A percentile compares a stretch with the other conserved stretches of the same genome.
These are phyloP conservation scores for Stachybotrys elegans DNA, from an alignment of 2,329 filamentous ascomycete species.

Conservation along the genomic window DNA sequence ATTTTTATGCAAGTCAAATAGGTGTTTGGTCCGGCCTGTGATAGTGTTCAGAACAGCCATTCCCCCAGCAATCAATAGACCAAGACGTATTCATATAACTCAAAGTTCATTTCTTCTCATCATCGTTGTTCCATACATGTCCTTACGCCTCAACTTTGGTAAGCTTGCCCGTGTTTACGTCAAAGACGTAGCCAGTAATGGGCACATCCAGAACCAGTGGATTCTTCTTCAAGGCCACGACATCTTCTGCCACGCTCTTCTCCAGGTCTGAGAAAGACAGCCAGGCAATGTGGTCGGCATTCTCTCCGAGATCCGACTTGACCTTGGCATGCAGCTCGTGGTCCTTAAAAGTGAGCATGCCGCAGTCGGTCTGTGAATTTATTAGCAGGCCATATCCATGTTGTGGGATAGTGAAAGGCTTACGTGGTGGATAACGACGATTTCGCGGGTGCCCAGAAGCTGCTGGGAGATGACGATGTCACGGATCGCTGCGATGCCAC, in stretches of 20 bases:
- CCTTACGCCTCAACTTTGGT: constrained; percentile 23
- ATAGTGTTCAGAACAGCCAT: too few relatives aligned
- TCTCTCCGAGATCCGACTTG: constrained; percentile 50
- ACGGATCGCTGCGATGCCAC: constrained; percentile 63
- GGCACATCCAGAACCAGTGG: constrained; percentile 56
- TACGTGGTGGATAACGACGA: constrained; percentile 66
- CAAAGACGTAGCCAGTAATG: constrained; percentile 72
- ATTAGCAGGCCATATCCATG: constrained; percentile 1
- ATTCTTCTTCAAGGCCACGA: constrained; percentile 55
- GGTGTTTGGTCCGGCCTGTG: too few relatives aligned
- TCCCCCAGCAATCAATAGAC: too few relatives aligned
- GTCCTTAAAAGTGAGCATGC: constrained; percentile 66
- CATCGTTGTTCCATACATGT: too few relatives aligned
- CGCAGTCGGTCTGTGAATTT: constrained; percentile 29
- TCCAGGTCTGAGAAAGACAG: constrained; percentile 61
- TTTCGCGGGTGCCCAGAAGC: constrained; percentile 69
- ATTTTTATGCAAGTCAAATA: too few relatives aligned
- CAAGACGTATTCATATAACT: too few relatives aligned
- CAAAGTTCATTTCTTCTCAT: too few relatives aligned
- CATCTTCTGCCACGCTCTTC: constrained; percentile 60
- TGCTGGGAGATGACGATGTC: constrained; percentile 76
- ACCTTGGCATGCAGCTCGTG: constrained; percentile 51
- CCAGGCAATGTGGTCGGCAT: constrained; percentile 54
- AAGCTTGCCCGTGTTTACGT: constrained; percentile 65
- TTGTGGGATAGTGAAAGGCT: constrained; percentile 8